Conservation (phyloP, 2,329 filamentous ascomycete species). For the Diaporthe citrichinensis region DNA sequence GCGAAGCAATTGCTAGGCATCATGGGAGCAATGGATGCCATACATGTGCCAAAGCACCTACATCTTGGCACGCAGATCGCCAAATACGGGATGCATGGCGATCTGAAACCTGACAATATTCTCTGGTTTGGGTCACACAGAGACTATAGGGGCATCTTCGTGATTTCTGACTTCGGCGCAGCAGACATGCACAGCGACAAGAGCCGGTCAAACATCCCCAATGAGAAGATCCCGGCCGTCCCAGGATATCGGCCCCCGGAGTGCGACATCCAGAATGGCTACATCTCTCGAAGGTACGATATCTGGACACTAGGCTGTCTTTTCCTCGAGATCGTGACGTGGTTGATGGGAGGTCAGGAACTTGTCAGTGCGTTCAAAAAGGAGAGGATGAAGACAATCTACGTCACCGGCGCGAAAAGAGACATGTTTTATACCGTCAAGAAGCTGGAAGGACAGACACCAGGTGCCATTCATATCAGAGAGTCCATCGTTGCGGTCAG, state of each 20-base stretch:
- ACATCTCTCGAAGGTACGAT: not conserved
- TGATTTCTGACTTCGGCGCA: not conserved
- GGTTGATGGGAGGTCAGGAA: not conserved
- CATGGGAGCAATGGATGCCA: not conserved
- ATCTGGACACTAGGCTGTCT: not conserved
- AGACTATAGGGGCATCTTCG: not conserved
- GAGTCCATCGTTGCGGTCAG: not conserved
- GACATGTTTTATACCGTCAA: not conserved
- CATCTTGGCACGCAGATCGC: not conserved
- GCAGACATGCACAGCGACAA: not conserved
- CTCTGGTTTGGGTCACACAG: not conserved
- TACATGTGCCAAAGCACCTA: not conserved
- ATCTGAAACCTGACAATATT: not conserved
- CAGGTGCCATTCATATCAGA: not conserved
- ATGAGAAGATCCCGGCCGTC: not conserved
- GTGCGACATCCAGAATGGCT: slow-evolving; percentile 6
- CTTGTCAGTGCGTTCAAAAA: not conserved
- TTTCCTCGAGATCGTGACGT: not conserved
- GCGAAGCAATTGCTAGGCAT: not conserved
- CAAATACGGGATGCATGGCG: not conserved
- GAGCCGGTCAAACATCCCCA: slow-evolving; percentile 24
- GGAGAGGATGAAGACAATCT: not conserved
- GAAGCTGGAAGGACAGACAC: not conserved
- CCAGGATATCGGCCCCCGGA: slow-evolving; percentile 12
- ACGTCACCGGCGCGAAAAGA: not conserved